Percentiles rank a stretch among this genome's conserved stretches.
Conservation (phyloP, 2,329 filamentous ascomycete genomes). For the Hypoxylon sp. region DNA sequence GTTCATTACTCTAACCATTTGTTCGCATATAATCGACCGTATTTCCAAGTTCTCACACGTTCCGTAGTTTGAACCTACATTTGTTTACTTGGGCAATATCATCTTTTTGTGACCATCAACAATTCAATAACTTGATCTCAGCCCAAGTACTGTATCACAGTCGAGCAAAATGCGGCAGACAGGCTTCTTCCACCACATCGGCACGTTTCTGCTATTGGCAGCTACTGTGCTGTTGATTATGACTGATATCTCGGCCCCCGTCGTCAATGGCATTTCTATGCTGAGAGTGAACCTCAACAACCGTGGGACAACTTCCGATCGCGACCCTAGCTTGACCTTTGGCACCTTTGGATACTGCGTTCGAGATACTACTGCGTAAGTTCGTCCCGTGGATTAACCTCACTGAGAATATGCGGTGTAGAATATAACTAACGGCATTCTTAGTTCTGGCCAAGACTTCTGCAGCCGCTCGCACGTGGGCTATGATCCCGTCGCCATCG, state of each 20-base stretch:
- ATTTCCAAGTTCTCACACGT: constrained; percentile 3
- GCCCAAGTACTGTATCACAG: too few relatives aligned
- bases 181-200: constrained; percentile 52
- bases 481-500: constrained; percentile 40
- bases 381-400: too few relatives aligned
- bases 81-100: constrained; percentile 1
- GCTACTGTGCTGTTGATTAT: constrained; percentile 57
- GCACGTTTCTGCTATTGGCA: constrained; percentile 55
- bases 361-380: constrained; percentile 31
- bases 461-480: constrained; percentile 41
- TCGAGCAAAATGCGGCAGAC: constrained; percentile 45
- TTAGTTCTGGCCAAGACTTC: constrained; percentile 35
- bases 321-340: constrained; percentile 47
- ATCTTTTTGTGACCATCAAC: too few relatives aligned
- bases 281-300: constrained; percentile 51
- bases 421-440: background rate
- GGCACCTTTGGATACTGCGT: constrained; percentile 58
- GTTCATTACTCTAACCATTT: constrained; percentile 19
- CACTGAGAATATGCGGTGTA: too few relatives aligned
- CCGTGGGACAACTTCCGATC: constrained; percentile 22
- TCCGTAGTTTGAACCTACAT: constrained; percentile 3
- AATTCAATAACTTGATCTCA: too few relatives aligned
- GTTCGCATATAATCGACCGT: constrained; percentile 24
- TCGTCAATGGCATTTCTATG: constrained; percentile 54
- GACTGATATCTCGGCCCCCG: constrained; percentile 56